Evolutionary conservation across 2,329 filamentous ascomycete genomes (phyloP).

Genomic region (Ophiocordyceps sinensis): DNA sequence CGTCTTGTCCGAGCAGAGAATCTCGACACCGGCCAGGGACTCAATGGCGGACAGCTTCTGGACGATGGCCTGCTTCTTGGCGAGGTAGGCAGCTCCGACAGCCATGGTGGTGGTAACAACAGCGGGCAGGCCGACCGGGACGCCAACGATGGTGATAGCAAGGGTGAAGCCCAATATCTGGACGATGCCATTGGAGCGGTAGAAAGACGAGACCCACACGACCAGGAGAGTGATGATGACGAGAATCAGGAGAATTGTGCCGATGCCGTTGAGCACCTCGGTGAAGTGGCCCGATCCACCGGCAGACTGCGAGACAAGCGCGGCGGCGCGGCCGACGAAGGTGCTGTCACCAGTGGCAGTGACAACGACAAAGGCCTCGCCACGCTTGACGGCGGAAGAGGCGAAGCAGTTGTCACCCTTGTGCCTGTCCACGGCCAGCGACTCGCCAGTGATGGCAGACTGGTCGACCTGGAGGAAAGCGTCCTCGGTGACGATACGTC

Average conservation of each 20-base stretch:
- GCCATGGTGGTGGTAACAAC: constrained; percentile 94
- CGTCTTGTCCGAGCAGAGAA: constrained; percentile 90
- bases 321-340: constrained; percentile 78
- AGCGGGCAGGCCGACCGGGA: constrained; percentile 82
- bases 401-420: constrained; percentile 68
- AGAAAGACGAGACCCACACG: constrained; percentile 80
- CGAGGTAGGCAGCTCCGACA: constrained; percentile 80
- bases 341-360: constrained; percentile 80
- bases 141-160: constrained; percentile 81
- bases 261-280: constrained; percentile 77
- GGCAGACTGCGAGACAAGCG: constrained; percentile 65
- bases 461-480: constrained; percentile 85
- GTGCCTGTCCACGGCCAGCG: constrained; percentile 81
- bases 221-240: constrained; percentile 69
- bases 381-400: constrained; percentile 82
- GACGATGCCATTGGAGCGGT: constrained; percentile 70
- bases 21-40: constrained; percentile 82
- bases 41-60: constrained; percentile 88
- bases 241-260: constrained; percentile 62
- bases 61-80: constrained; percentile 85
- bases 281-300: constrained; percentile 75
- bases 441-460: constrained; percentile 84
- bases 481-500: constrained; percentile 68
- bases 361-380: constrained; percentile 70
- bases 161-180: constrained; percentile 72